Evolutionary conservation across 768 basidiomycete genomes (phyloP), one percentile per base, ranked within the genome.

Genomic region (Termitomyces sp.): DNA sequence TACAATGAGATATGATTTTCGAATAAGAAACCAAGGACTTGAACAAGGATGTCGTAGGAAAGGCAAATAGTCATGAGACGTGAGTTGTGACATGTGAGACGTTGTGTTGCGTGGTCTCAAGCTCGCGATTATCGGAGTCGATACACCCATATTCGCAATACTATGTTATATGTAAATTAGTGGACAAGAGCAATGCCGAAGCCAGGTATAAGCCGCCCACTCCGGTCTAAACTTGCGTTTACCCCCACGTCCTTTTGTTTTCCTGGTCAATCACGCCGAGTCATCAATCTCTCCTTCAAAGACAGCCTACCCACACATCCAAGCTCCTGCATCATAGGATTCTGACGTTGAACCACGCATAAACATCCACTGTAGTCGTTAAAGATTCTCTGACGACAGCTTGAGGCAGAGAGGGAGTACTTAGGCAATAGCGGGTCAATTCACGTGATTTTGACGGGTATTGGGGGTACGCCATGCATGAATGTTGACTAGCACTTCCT

Each of bases 1-100:
- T 62, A 75, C 20, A 86, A 72, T 0, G 73, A 58, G 20, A 53
- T 49, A 57, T 70, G 73, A 60, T 82, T 74, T 11, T 75, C 64
- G 37, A 47, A 56, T 34, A 79, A 67, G 41, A 64, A 41, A 22
- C 68, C 70, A 7, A 82, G 42, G 33, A 79, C 63, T 42, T 66
- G 63, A 13, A 71, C 39, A 22, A 79, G 70, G 52, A 79, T 57
- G 58, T 79, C 76, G 62, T 73, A 70, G 7, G 67, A 66, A 22
- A 74, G 65, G 20, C 54, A 33, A 31, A 16, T 30, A 15, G 59
- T 41, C 65, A 64, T 66, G 42, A 45, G 7, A 24, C 11, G 13
- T 7, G 7, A 1, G 22, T n/a, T n/a, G n/a, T n/a, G n/a, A n/a
- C n/a, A 45, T 22, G 22, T 42, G 42, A 20, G n/a, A 12, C 12